Evolutionary conservation across 139 green algal genomes (phyloP).

Genomic region (Closterium sp.): DNA sequence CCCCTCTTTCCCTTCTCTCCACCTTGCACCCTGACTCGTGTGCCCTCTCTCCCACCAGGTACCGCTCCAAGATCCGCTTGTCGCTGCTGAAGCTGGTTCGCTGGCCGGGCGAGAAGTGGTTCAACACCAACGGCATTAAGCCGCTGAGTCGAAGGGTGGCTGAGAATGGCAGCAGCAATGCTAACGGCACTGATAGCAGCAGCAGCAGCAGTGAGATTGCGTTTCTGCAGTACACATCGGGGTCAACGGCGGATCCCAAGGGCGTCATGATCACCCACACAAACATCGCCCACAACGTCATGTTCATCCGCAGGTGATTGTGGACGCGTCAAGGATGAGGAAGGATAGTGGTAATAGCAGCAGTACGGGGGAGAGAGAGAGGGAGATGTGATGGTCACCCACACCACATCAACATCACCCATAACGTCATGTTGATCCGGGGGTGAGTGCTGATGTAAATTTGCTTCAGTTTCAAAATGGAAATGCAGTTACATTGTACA

Average conservation of each 20-base stretch:
- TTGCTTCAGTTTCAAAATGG: no score
- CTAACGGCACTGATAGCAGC: background rate
- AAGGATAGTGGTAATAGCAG: no score
- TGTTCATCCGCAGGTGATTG: slow-evolving; percentile 7
- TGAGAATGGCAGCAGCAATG: background rate
- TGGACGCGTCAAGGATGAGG: no score
- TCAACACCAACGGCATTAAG: slow-evolving; percentile 24
- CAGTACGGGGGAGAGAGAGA: no score
- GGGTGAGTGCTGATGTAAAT: no score
- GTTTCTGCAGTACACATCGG: slow-evolving; percentile 57
- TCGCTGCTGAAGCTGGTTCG: slow-evolving; percentile 24
- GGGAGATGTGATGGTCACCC: no score
- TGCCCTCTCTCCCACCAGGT: background rate
- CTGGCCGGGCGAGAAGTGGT: slow-evolving; percentile 19
- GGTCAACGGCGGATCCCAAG: slow-evolving; percentile 50
- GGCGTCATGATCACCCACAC: slow-evolving; percentile 43
- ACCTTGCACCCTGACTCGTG: background rate
- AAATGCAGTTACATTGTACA: no score
- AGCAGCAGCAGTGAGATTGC: background rate
- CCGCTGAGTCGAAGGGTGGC: background rate
- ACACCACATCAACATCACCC: slow-evolving; percentile 26
- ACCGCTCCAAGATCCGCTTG: slow-evolving; percentile 8
- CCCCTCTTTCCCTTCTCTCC: background rate
- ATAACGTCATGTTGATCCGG: slow-evolving; percentile 29
- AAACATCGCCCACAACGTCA: slow-evolving; percentile 39